Conservation (phyloP, 2,329 filamentous ascomycete genomes). For the Waltergamsia citrina region DNA sequence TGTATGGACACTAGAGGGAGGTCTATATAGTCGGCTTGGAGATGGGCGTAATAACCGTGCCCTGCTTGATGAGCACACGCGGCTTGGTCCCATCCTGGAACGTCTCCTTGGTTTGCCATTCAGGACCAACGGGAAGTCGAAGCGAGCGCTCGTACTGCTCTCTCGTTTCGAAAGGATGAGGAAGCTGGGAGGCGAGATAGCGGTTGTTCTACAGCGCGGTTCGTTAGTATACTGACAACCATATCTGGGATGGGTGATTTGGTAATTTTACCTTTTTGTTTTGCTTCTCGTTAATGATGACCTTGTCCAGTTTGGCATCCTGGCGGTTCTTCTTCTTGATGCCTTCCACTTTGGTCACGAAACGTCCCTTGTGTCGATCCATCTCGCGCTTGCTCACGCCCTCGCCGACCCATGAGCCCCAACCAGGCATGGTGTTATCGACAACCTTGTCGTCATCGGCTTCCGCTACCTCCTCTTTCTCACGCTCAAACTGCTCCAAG, state of each 20-base stretch:
- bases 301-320: slow-evolving; percentile 71
- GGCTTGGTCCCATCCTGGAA: slow-evolving; percentile 88
- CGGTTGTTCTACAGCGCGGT: slow-evolving; percentile 56
- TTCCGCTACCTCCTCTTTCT: slow-evolving; percentile 63
- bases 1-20: too few relatives aligned
- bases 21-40: slow-evolving; percentile 53
- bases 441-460: slow-evolving; percentile 78
- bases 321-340: slow-evolving; percentile 68
- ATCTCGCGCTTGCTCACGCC: slow-evolving; percentile 65
- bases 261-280: slow-evolving; percentile 72
- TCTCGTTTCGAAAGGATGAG: slow-evolving; percentile 80
- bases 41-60: slow-evolving; percentile 81
- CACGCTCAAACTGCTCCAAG: slow-evolving; percentile 66
- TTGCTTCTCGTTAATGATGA: slow-evolving; percentile 88
- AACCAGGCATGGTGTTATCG: slow-evolving; percentile 82
- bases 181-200: slow-evolving; percentile 75
- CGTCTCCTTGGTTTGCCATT: slow-evolving; percentile 94
- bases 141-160: slow-evolving; percentile 87
- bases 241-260: not conserved
- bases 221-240: not conserved
- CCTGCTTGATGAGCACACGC: slow-evolving; percentile 81
- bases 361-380: slow-evolving; percentile 52
- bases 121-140: slow-evolving; percentile 77
- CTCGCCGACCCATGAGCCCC: slow-evolving; percentile 85
- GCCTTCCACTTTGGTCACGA: slow-evolving; percentile 60